Evolutionary conservation across 169 alveolate species (phyloP), one percentile per base, ranked within the genome.

Genomic region (Cryptosporidium ryanae): DNA sequence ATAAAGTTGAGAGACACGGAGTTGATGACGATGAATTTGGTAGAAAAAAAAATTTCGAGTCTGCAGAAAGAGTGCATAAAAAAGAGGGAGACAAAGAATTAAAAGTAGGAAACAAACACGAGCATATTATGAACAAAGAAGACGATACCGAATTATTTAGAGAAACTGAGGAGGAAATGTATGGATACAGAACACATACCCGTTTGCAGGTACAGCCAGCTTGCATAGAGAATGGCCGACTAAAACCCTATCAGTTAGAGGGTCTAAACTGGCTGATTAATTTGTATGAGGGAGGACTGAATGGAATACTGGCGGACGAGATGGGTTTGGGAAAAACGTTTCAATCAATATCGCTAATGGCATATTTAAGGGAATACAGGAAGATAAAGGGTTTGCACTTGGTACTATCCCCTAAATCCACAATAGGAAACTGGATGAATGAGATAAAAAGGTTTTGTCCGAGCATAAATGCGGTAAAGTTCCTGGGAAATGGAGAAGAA

Each of bases 291-390:
- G 94, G 96, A 82, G 98, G 98, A 13, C 93, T 97, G 38, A 97
- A 97, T 87, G 99, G 99, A 1, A 97, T 98, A 27, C 90, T 98
- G 68, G 99, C 99, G 7, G 99, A 98, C 90, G 99, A 98, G 82
- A 98, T 98, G 99, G 99, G 99, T 0, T 90, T 98, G 13, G 99
- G 99, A 23, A 98, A 98, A 64, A 98, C 99, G n/a, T 96, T 97
- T 27, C 96, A 97, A 92, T 96, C 99, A 0, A 98, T 98, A 29
- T 93, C 99, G 13, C 91, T 98, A 50, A 84, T 98, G 64, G 97
- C 99, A 5, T 98, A 96, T 84, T 83, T 98, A 66, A 66, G 95
- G 82, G 96, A 94, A 81, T 94, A 92, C 81, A 95, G 95, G 81
- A 92, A 94, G 64, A 95, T 96, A 25, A 93, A 97, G 95, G 98